Percentiles rank a stretch among this genome's conserved stretches.
Evolutionary conservation across 2,329 filamentous ascomycete genomes (phyloP).

Genomic region (Apiospora hydei): DNA sequence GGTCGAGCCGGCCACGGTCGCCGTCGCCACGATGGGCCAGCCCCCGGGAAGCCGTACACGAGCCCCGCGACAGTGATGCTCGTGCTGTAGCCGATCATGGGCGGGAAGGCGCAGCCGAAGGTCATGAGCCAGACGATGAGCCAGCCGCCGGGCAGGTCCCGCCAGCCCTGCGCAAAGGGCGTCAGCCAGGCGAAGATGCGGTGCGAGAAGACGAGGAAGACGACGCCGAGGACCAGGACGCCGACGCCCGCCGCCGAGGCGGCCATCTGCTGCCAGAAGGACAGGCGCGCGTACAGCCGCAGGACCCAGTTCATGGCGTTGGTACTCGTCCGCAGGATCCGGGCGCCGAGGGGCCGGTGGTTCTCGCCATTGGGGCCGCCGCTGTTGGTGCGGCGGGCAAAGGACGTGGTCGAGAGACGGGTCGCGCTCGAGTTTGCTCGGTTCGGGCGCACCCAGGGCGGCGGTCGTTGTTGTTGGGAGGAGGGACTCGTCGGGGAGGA

Average conservation of each 20-base stretch:
- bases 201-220: slow-evolving; percentile 81
- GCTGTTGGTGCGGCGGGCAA: slow-evolving; percentile 44
- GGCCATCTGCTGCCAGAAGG: slow-evolving; percentile 67
- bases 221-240: slow-evolving; percentile 63
- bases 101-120: slow-evolving; percentile 83
- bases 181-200: slow-evolving; percentile 78
- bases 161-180: slow-evolving; percentile 79
- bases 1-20: slow-evolving; percentile 80
- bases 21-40: slow-evolving; percentile 83
- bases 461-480: slow-evolving; percentile 41
- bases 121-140: slow-evolving; percentile 77
- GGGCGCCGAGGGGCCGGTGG: slow-evolving; percentile 44
- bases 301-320: slow-evolving; percentile 51
- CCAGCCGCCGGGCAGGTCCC: slow-evolving; percentile 75
- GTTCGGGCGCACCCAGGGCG: slow-evolving; percentile 48
- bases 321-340: slow-evolving; percentile 50
- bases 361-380: slow-evolving; percentile 33
- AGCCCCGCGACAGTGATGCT: slow-evolving; percentile 64
- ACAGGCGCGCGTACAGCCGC: slow-evolving; percentile 61
- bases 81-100: slow-evolving; percentile 85
- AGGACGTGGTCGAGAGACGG: slow-evolving; percentile 51
- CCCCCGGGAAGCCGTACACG: slow-evolving; percentile 67
- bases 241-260: slow-evolving; percentile 59
- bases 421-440: slow-evolving; percentile 38
- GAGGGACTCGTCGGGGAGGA: slow-evolving; percentile 36